Conservation (phyloP, 352 stramenopile species). For the Globisporangium acanthophoron region DNA sequence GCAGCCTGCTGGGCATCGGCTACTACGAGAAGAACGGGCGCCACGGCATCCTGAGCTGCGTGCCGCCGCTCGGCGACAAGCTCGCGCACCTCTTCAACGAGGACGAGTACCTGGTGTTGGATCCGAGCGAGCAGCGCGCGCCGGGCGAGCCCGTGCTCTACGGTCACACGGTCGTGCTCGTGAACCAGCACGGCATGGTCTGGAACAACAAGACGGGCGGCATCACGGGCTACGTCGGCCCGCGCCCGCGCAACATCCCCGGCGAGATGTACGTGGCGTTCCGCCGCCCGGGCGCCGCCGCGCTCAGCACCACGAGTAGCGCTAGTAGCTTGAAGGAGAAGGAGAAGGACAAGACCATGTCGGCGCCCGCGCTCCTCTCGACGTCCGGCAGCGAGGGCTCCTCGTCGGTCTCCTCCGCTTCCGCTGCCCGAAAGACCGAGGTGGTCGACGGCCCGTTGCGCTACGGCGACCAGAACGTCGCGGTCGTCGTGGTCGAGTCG, state of each 20-base stretch:
- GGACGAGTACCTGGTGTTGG: conserved; percentile 77
- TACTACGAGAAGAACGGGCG: conserved; percentile 87
- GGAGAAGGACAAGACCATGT: conserved; percentile 6
- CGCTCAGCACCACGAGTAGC: not conserved
- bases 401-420: too few relatives aligned
- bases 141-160: conserved; percentile 58
- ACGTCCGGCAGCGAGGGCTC: not conserved
- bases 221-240: conserved; percentile 81
- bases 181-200: conserved; percentile 81
- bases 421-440: not conserved
- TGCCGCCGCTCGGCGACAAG: conserved; percentile 69
- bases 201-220: conserved; percentile 89
- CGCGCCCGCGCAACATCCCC: conserved; percentile 49
- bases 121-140: conserved; percentile 39
- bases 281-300: conserved; percentile 5
- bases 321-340: conserved; percentile 7
- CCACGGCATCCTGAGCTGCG: conserved; percentile 77
- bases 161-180: conserved; percentile 66
- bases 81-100: conserved; percentile 75
- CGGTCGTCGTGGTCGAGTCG: conserved; percentile 67
- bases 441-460: conserved; percentile 26
- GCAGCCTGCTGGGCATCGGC: conserved; percentile 43
- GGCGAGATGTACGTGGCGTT: conserved; percentile 82
- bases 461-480: conserved; percentile 69
- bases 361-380: conserved; percentile 9